These are phyloP conservation scores for Daldinia loculata DNA, from an alignment of 495 filamentous ascomycete species.

Conservation along the genomic window DNA sequence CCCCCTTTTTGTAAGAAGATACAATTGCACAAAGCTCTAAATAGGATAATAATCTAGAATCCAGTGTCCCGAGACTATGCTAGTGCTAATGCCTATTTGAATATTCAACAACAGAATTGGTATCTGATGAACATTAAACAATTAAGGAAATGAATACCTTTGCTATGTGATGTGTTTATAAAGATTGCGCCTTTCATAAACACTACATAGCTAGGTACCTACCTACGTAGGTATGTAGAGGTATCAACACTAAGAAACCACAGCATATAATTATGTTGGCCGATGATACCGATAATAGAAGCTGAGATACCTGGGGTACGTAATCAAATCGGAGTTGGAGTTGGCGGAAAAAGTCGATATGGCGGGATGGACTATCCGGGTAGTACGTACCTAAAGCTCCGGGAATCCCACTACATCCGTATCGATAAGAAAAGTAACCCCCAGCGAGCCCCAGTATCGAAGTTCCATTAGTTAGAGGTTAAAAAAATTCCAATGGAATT, in stretches of 20 bases:
- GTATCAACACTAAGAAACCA: too few species aligned
- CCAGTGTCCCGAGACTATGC: not conserved
- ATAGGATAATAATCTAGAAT: not conserved
- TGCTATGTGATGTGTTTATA: not conserved
- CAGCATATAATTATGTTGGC: too few species aligned
- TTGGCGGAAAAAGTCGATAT: not conserved
- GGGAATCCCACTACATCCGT: not conserved
- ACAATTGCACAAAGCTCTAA: not conserved
- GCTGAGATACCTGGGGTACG: not conserved
- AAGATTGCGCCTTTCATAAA: not conserved
- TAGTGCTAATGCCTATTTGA: not conserved
- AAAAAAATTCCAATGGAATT: constrained; percentile 16
- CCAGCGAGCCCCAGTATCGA: not conserved
- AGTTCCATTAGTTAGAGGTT: not conserved
- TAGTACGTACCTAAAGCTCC: not conserved
- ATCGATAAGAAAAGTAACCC: not conserved
- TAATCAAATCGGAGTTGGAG: not conserved
- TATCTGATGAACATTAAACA: too few species aligned
- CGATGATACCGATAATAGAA: not conserved
- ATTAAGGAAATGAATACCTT: not conserved
- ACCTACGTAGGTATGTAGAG: not conserved
- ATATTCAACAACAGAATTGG: not conserved
- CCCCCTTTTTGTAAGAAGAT: not conserved
- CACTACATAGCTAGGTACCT: not conserved
- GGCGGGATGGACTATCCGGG: not conserved